Base-by-base conservation (phyloP, 495 filamentous ascomycete species). In the Melanomma pulvis-pyrius region DNA sequence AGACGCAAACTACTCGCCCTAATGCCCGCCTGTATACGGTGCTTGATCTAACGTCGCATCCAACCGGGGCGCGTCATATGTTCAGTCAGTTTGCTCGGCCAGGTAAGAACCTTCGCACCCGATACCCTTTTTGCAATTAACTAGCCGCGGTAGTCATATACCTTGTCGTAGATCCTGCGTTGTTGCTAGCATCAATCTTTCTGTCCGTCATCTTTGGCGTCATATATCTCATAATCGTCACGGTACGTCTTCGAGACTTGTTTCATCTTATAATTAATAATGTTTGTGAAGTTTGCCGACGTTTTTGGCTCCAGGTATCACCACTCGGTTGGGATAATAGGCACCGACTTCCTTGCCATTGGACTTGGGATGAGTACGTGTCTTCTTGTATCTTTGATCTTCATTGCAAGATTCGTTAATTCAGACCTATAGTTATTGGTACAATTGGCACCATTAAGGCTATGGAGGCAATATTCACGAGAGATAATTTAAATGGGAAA, bases 191-290 rank as follows among this genome's bases (percentile, higher is more conserved):
- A 24, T 50, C 59, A 13, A 4, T 41, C 12, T 61, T 51, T 29
- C 52, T 25, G 8, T 30, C 59, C 6, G 46, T 61, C 44, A 13
- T 50, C 46, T 61, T 61, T 52, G 59, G 59, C 17, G 59, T 61
- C 2, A 30, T 61, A 2, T 61, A 61, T 26, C 59, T 61, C 21
- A 44, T 61, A 6, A 61, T 61, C 21, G 59, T 61, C 8, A 61
- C 59, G 32, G 32, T 36, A 36, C 13, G 13, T 36, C 32, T 36
- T 36, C 13, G 6, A 6, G 6, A 6, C 6, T 36, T 36, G 6
- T 13, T 36, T 13, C 32, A 36, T 36, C 32, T 6, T 36, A 36
- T 36, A 36, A 6, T 36, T 13, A 6, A 36, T 13, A 36, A 36
- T 13, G n/a, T n/a, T n/a, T n/a, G n/a, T n/a, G n/a, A n/a, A 36